These are phyloP conservation scores for Tetrapisispora taiwanensis DNA, from an alignment of 805 yeast species.

Conservation along the genomic window DNA sequence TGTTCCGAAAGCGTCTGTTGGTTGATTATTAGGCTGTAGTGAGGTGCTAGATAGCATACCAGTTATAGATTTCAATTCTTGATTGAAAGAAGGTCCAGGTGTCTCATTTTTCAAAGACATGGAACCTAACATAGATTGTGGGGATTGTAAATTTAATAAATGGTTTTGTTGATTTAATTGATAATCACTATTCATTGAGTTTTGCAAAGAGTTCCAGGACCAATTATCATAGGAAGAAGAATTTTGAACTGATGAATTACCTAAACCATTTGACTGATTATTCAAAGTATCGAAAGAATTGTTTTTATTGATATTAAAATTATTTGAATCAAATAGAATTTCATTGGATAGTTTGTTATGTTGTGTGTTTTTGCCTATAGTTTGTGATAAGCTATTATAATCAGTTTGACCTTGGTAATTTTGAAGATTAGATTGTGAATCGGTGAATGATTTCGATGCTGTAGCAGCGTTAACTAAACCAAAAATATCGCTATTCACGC, in stretches of 20 bases:
- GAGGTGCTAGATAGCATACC: conserved; percentile 20
- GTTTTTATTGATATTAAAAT: background rate
- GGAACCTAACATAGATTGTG: conserved; percentile 1
- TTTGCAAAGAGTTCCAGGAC: conserved; percentile 3
- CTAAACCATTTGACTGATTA: background rate
- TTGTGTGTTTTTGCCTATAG: background rate
- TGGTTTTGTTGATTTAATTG: background rate
- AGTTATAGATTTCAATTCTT: conserved; percentile 22
- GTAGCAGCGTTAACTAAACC: conserved; percentile 22
- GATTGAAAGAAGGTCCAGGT: conserved; percentile 14
- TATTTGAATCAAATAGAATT: background rate
- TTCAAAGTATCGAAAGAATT: background rate
- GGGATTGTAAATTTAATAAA: background rate
- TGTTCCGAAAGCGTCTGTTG: conserved; percentile 3
- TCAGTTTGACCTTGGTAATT: conserved; percentile 5
- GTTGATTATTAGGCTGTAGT: conserved; percentile 8
- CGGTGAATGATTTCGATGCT: conserved; percentile 14
- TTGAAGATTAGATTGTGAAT: conserved; percentile 16
- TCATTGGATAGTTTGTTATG: background rate
- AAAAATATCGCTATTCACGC: conserved; percentile 19
- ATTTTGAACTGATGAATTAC: background rate
- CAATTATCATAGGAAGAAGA: background rate
- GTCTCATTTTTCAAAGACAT: conserved; percentile 4
- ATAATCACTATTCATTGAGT: background rate
- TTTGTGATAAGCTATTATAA: background rate